Base-by-base conservation (phyloP, 2,329 filamentous ascomycete species). In the Alternaria conjuncta region DNA sequence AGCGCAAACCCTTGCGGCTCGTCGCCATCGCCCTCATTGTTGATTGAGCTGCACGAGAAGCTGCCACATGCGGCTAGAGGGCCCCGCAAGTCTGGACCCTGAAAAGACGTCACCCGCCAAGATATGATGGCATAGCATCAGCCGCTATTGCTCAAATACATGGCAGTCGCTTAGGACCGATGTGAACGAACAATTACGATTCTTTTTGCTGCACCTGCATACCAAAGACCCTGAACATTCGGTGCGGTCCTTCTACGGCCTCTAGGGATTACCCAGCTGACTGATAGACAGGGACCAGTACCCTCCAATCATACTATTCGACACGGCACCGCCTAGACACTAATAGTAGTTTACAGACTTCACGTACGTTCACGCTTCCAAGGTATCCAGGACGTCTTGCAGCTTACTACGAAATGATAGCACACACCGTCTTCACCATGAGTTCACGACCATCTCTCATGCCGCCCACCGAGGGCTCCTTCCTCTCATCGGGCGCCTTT, bases 391-490 rank as follows among this genome's bases (percentile, higher is more conserved):
- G 11, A 15, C 13, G 44, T 32, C 12, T 57, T 15, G 30, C 26
- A 54, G 15, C 26, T 20, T 21, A 56, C 57, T 43, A 63, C 53
- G 13, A 41, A 4, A 10, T 10, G 18, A n/a, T 11, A 60, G 44
- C 9, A 51, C 26, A 45, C 11, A 60, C 18, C 5, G 10, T 23
- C 15, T 25, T 36, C 61, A 70, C 21, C 26, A 73, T 71, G 69
- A 73, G 64, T 51, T 60, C 66, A 46, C 67, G 65, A 53, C 62
- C 68, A 23, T 63, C 65, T 11, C 65, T 68, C 18, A 71, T 68
- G 46, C 71, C 73, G 15, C 67, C 68, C 44, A 67, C 67, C 28
- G 68, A 67, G 32, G 63, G 65, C 50, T 62, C 62, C 20, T 76
- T 58, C 30, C 53, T 78, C 23, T 60, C 57, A 10, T 63, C 61